Base-by-base conservation (phyloP, 495 filamentous ascomycete genomes). In the Hypoxylon lienhwacheense region DNA sequence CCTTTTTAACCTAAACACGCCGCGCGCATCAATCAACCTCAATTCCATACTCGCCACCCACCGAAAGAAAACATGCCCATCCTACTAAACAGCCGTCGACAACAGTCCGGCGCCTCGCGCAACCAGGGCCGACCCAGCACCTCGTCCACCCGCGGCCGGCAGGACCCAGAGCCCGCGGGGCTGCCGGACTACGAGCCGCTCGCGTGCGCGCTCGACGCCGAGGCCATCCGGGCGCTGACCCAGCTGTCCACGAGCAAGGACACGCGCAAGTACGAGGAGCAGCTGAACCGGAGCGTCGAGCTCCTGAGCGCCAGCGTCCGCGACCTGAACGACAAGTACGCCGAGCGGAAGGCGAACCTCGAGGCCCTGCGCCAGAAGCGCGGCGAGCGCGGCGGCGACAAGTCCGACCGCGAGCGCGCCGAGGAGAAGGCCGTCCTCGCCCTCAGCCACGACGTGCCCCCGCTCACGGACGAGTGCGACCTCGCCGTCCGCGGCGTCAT, bases 121-220 rank as follows among this genome's bases (percentile, higher is more conserved):
- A 48, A 40, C 17, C 61, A 45, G 5, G 41, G 44, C 31, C 56
- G 50, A 16, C 33, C 21, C 7, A 57, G 51, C 24, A 28, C 16
- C 24, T 32, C 54, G 24, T 52, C 64, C 4, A 20, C 55, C 8
- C 37, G 35, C 28, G 12, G 12, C 45, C 54, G 50, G 20, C 46
- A 42, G 21, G 19, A 25, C 21, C 31, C 49, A 15, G 47, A 42
- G 16, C 50, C 64, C 20, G 63, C 69, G 8, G 63, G 71, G 0
- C 68, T 86, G 6, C 85, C 85, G 2, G 61, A 72, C 5, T 88
- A 89, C 66, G 74, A 88, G 55, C 63, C 78, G 1, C 83, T 78
- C 8, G 59, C 73, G 12, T 77, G 71, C 24, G 76, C 84, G 7
- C 78, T 81, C 43, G 66, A 65, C 36, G 49, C 62, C 3, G 34